These are phyloP conservation scores for Hippophae rhamnoides DNA, from an alignment of 306 rosid genomes.

Conservation along the genomic window DNA sequence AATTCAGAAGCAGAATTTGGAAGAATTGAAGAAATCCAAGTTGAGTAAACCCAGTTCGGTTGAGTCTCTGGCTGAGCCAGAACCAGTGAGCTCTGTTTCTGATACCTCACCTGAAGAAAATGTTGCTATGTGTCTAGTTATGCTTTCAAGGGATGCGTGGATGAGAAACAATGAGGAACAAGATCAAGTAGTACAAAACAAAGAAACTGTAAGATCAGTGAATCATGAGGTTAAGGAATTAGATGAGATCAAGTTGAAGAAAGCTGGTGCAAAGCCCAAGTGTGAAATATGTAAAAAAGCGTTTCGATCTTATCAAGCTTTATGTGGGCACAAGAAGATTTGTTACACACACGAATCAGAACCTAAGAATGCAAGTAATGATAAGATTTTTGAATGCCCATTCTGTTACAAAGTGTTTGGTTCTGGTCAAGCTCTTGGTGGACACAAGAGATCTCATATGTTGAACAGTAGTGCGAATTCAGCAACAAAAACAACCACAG, in stretches of 20 bases:
- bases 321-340: slow-evolving; percentile 48
- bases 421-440: slow-evolving; percentile 88
- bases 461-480: slow-evolving; percentile 3
- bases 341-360: slow-evolving; percentile 25
- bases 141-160: slow-evolving; percentile 76
- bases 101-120: slow-evolving; percentile 61
- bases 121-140: slow-evolving; percentile 65
- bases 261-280: slow-evolving; percentile 28
- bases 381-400: slow-evolving; percentile 56
- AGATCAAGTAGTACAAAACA: slow-evolving; percentile 18
- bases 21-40: slow-evolving; percentile 19
- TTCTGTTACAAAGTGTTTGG: slow-evolving; percentile 61
- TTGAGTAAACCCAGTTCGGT: slow-evolving; percentile 14
- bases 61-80: slow-evolving; percentile 22
- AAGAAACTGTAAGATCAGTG: slow-evolving; percentile 4
- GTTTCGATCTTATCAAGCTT: slow-evolving; percentile 57
- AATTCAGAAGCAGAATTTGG: slow-evolving; percentile 11
- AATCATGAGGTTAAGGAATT: slow-evolving; percentile 7
- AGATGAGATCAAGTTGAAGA: slow-evolving; percentile 29
- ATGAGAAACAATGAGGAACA: slow-evolving; percentile 2
- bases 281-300: slow-evolving; percentile 46
- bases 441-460: slow-evolving; percentile 80
- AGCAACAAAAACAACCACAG: background rate
- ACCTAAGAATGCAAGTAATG: slow-evolving; percentile 9
- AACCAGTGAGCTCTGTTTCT: slow-evolving; percentile 57